Conservation (phyloP, 2,329 filamentous ascomycete species). For the Nannizzia gypsea region DNA sequence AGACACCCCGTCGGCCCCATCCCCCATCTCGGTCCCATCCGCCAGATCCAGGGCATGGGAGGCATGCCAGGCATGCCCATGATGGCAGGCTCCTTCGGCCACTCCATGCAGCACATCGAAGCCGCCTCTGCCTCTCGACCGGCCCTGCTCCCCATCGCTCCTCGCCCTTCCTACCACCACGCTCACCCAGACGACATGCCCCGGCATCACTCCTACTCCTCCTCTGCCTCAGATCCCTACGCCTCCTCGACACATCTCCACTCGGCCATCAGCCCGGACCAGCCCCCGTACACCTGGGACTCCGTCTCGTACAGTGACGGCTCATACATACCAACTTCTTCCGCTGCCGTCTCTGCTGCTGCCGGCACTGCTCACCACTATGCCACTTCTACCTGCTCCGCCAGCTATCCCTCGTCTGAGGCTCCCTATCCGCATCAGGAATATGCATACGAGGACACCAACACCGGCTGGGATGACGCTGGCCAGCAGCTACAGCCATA, state of each 20-base stretch:
- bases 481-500: conserved; percentile 5
- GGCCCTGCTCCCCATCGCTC: conserved; percentile 15
- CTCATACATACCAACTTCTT: neutral
- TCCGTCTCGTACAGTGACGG: conserved; percentile 1
- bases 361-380: neutral
- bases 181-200: neutral
- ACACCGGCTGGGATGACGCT: neutral
- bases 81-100: conserved; percentile 8
- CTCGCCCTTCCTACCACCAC: conserved; percentile 10
- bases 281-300: neutral
- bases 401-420: neutral
- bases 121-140: conserved; percentile 5
- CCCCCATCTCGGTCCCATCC: conserved; percentile 15
- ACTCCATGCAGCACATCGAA: conserved; percentile 9
- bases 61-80: conserved; percentile 7
- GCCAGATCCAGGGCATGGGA: conserved; percentile 14
- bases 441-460: neutral
- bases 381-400: neutral
- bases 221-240: neutral
- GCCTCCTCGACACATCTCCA: neutral
- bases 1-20: conserved; percentile 30
- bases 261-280: neutral
- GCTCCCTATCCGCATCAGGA: neutral
- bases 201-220: neutral
- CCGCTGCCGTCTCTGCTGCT: neutral